A percentile compares a stretch with the other conserved stretches of the same genome.
These are phyloP conservation scores for Microstegium vimineum DNA, from an alignment of 176 grass and related monocot species.

Conservation along the genomic window DNA sequence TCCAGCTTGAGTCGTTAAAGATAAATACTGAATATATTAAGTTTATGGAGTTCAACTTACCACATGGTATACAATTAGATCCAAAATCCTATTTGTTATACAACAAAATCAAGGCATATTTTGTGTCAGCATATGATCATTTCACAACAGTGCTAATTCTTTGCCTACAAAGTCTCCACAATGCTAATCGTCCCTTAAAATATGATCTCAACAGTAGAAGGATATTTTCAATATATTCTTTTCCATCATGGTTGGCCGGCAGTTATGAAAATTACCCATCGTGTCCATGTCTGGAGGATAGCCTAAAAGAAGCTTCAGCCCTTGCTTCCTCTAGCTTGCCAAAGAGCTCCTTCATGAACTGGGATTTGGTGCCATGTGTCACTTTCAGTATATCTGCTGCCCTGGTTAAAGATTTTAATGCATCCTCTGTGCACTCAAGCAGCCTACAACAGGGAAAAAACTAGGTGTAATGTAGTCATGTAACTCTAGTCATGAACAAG, in stretches of 20 bases:
- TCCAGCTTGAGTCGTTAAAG: neutral
- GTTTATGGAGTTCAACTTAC: neutral
- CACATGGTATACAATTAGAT: neutral
- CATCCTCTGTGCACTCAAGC: constrained; percentile 67
- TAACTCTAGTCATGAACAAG: constrained; percentile 5
- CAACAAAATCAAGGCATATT: neutral
- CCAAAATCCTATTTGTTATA: neutral
- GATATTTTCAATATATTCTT: neutral
- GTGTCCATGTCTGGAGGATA: constrained; percentile 29
- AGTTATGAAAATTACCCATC: constrained; percentile 2
- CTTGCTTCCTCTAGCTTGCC: constrained; percentile 69
- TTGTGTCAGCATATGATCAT: neutral
- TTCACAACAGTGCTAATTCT: neutral
- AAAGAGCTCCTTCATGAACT: constrained; percentile 82
- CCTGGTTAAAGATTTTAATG: constrained; percentile 67
- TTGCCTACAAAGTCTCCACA: neutral
- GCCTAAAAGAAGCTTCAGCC: constrained; percentile 68
- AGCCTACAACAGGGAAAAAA: constrained; percentile 40
- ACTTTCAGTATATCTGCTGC: constrained; percentile 74
- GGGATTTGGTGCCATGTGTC: constrained; percentile 69
- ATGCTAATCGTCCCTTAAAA: neutral
- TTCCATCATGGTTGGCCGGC: neutral
- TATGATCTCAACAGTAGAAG: neutral
- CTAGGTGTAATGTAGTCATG: neutral
- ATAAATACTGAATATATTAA: neutral